phyloP scores from a whole-genome alignment of 768 basidiomycete genomes.

The Mycena maculata region DNA sequence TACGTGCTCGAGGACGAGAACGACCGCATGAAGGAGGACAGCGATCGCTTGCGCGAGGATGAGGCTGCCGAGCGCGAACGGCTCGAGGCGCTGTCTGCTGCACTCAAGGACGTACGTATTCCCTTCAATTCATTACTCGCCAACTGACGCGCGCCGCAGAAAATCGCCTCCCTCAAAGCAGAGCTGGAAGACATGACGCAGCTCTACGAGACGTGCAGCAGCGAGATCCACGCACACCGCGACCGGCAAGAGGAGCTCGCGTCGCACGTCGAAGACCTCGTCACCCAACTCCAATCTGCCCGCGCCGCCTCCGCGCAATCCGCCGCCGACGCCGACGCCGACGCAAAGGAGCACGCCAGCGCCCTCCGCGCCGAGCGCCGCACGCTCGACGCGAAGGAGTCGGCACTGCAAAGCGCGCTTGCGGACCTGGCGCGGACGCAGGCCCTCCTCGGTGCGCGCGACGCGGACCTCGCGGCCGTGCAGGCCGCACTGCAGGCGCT shows the following conservation, averaged over 20 bases:
- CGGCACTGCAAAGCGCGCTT: constrained; percentile 71
- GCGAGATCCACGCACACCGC: constrained; percentile 76
- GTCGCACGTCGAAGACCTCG: constrained; percentile 77
- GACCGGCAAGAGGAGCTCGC: constrained; percentile 83
- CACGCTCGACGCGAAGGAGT: constrained; percentile 75
- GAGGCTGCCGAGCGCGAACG: constrained; percentile 76
- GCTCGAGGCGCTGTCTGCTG: constrained; percentile 71
- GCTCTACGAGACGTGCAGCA: constrained; percentile 70
- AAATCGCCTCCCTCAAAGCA: constrained; percentile 71
- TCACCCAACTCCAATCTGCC: constrained; percentile 69
- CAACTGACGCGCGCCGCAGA: constrained; percentile 54
- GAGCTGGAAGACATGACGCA: constrained; percentile 75
- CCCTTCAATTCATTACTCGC: background rate
- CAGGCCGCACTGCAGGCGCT: constrained; percentile 63
- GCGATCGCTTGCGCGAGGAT: constrained; percentile 76
- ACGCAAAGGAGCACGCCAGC: constrained; percentile 74
- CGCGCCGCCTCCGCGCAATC: constrained; percentile 65
- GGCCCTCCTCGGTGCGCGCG: constrained; percentile 74
- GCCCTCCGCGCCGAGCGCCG: constrained; percentile 70
- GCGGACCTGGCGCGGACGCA: constrained; percentile 73
- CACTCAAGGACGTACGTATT: constrained; percentile 81
- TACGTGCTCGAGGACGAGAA: constrained; percentile 90
- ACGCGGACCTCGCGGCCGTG: constrained; percentile 78
- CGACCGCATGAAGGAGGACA: constrained; percentile 80
- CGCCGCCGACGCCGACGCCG: constrained; percentile 64